phyloP scores from a whole-genome alignment of 441 rosid species.

The Breynia disticha region DNA sequence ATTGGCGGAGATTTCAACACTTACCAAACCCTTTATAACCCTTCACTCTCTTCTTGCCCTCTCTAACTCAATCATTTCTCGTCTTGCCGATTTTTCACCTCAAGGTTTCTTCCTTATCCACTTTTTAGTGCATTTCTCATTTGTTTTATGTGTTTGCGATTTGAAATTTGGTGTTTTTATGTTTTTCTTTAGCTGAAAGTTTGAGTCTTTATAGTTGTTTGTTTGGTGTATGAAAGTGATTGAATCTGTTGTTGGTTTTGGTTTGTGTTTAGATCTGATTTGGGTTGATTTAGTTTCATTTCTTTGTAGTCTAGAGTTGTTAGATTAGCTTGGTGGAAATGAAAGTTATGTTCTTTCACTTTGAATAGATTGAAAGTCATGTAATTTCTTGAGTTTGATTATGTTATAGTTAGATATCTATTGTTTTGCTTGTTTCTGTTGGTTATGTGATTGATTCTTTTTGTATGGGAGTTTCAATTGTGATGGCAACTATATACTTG shows the following conservation, averaged over 20 bases:
- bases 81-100: no score
- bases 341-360: neutral
- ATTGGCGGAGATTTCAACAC: no score
- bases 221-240: neutral
- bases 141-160: neutral
- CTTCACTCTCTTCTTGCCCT: no score
- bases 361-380: no score
- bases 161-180: neutral
- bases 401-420: neutral
- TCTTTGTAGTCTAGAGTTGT: neutral
- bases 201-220: neutral
- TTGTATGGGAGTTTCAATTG: neutral
- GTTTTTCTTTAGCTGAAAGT: neutral
- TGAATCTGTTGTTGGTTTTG: neutral
- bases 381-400: neutral
- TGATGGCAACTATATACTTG: neutral
- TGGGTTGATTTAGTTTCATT: neutral
- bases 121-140: no score
- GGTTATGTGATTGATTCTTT: neutral
- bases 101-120: no score
- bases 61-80: no score
- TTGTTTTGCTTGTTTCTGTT: neutral
- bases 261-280: neutral
- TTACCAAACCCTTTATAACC: no score
- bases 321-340: neutral